Base-by-base conservation (phyloP, 2,329 filamentous ascomycete species). In the Botrytis cinerea region DNA sequence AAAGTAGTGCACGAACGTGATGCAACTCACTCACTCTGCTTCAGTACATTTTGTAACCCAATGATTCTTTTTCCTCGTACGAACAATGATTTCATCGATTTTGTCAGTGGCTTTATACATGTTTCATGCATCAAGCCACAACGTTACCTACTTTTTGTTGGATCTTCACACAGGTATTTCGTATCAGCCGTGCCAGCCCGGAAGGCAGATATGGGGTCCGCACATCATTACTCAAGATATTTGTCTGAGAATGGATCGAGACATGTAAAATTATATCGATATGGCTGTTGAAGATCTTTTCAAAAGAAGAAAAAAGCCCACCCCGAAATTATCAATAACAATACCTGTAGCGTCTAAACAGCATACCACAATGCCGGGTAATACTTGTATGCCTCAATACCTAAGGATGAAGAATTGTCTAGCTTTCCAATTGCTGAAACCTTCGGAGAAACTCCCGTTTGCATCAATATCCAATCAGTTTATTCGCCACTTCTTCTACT, bases 401-500 rank as follows among this genome's bases (percentile, higher is more conserved):
- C 45, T 25, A 48, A 28, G n/a, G 32, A 9, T 67, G 63, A n/a
- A 67, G 63, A 40, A 40, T 54, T 68, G 46, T 28, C 46, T 43
- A 68, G 40, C 64, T 68, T 40, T 57, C 46, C 5, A 20, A 51
- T 28, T 28, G 40, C 63, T 54, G 32, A 51, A 40, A 68, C 20
- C n/a, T 22, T 59, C 48, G 40, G 18, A 43, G 38, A 51, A 51
- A 69, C 48, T 57, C n/a, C n/a, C n/a, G 18, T 69, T 69, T 69
- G n/a, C 35, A 10, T 12, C 48, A 57, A 32, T 32, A 57, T 45
- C 48, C 48, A 68, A 68, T 68, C 35, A 54, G 28, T 68, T 16
- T 43, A 68, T 69, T 69, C 66, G 66, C 66, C 66, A 69, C 66
- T 43, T 35, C 38, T 43, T 43, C 5, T 43, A 32, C 25, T 38